Base-by-base conservation (phyloP, 208 protist genomes). In the Trypanosoma platydactyli region DNA sequence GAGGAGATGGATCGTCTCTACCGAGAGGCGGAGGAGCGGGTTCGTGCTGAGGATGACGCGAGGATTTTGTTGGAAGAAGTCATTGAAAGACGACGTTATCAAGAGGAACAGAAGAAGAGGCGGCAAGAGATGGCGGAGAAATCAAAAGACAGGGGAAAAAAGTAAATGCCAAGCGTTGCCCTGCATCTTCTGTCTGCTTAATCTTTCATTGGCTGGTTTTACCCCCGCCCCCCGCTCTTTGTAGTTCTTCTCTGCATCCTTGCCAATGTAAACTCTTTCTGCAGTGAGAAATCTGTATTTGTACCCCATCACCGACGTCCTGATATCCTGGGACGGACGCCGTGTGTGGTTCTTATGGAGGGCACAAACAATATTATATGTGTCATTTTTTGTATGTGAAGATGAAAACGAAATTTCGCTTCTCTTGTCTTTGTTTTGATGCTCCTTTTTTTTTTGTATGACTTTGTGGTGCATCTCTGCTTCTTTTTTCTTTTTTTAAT, bases 21-120 rank as follows among this genome's bases (percentile, higher is more conserved):
- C 20, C 67, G 73, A 55, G 88, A 96, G 58, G 70, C 76, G 24
- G 86, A 92, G 55, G 87, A 92, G 46, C 71, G 83, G 25, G 66
- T 78, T 5, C 83, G 80, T 25, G 80, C 70, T 30, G 86, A 89
- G 45, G 86, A 92, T 60, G 88, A 96, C 59, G 88, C 88, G 20
- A 69, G 86, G 45, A 81, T 84, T 27, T 52, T 73, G 49, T 77
- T 93, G 50, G 86, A 94, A 25, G 88, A 91, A 62, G 71, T 62
- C 24, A 66, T 92, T 18, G 84, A 86, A 64, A 83, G 68, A 50
- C 75, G 81, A 52, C 82, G 80, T 25, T 89, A 82, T 42, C 64
- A 84, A 27, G 88, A 92, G 51, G 83, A 86, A 20, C 80, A 96
- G 52, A 83, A 86, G 20, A 77, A 71, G 64, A 84, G 80, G 29